These are phyloP conservation scores for Zasmidium citrigriseum DNA, from an alignment of 2,329 filamentous ascomycete species.

Conservation along the genomic window DNA sequence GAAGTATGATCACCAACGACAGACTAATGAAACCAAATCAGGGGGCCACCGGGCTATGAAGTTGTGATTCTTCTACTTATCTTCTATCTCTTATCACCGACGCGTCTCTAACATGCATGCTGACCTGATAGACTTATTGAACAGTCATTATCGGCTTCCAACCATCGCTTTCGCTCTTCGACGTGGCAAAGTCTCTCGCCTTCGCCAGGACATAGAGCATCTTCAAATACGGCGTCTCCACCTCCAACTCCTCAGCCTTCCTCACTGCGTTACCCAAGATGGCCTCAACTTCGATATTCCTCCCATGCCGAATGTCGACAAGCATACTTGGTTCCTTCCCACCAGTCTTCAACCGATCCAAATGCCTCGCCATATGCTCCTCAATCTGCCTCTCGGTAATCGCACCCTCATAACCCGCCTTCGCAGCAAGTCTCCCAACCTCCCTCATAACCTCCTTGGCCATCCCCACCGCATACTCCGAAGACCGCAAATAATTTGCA, in stretches of 20 bases:
- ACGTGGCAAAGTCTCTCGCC: slow-evolving; percentile 28
- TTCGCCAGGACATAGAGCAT: slow-evolving; percentile 47
- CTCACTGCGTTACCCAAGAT: slow-evolving; percentile 49
- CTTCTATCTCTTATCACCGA: too few relatives aligned
- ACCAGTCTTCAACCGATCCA: slow-evolving; percentile 39
- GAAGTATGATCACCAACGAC: not conserved
- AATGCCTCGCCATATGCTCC: slow-evolving; percentile 42
- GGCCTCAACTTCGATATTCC: slow-evolving; percentile 53
- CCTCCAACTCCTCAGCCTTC: slow-evolving; percentile 41
- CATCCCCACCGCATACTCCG: slow-evolving; percentile 39
- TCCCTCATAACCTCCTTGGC: slow-evolving; percentile 49
- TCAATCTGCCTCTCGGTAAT: slow-evolving; percentile 43
- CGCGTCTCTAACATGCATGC: too few relatives aligned
- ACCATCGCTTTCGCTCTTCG: slow-evolving; percentile 11
- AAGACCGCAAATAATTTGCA: slow-evolving; percentile 51
- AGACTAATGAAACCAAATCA: not conserved
- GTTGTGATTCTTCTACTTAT: too few relatives aligned
- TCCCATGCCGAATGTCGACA: slow-evolving; percentile 45
- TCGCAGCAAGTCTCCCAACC: slow-evolving; percentile 43
- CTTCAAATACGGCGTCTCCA: slow-evolving; percentile 42
- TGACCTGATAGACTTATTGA: not conserved
- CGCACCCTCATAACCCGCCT: slow-evolving; percentile 39
- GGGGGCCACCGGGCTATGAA: not conserved
- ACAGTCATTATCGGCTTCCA: slow-evolving; percentile 21
- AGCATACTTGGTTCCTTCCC: slow-evolving; percentile 54